A percentile compares a stretch with the other conserved stretches of the same genome.
phyloP scores from a whole-genome alignment of 148 eudicot genomes.

The Pharnaceum exiguum region DNA sequence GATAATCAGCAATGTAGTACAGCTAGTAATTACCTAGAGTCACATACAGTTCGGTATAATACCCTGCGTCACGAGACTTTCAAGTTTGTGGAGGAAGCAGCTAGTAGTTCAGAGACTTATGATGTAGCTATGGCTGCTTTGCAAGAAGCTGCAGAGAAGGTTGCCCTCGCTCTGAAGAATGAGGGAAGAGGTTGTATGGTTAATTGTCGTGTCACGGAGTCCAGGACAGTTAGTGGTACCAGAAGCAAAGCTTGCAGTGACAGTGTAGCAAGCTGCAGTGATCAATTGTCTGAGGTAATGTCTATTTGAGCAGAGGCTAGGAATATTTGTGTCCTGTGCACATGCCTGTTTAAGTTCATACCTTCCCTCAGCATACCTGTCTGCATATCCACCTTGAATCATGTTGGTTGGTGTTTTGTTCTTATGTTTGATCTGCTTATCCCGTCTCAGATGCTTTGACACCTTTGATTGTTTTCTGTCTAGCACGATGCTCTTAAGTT shows the following conservation, averaged over 20 bases:
- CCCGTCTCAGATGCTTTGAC: too few relatives aligned
- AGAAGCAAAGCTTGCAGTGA: slow-evolving; percentile 11
- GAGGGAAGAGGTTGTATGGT: slow-evolving; percentile 21
- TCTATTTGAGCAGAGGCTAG: not conserved
- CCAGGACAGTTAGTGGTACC: slow-evolving; percentile 9
- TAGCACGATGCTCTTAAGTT: too few relatives aligned
- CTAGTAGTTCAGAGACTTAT: slow-evolving; percentile 35
- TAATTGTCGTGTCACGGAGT: slow-evolving; percentile 21
- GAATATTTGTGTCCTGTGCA: too few relatives aligned
- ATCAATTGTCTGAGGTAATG: slow-evolving; percentile 39
- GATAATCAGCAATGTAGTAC: slow-evolving; percentile 26
- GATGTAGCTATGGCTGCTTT: slow-evolving; percentile 46
- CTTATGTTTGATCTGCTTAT: too few relatives aligned
- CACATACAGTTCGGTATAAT: slow-evolving; percentile 44
- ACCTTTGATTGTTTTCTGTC: too few relatives aligned
- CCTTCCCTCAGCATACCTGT: too few relatives aligned
- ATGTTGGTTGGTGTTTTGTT: too few relatives aligned
- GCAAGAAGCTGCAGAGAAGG: slow-evolving; percentile 41
- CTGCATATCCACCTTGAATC: too few relatives aligned
- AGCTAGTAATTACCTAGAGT: slow-evolving; percentile 33
- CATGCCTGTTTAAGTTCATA: too few relatives aligned
- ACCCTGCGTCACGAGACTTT: slow-evolving; percentile 43
- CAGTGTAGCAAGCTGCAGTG: slow-evolving; percentile 7
- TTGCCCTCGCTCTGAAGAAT: slow-evolving; percentile 22
- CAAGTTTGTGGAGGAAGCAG: slow-evolving; percentile 49